phyloP scores from a whole-genome alignment of 371 early-diverging fungal species.

The Mortierella polycephala region DNA sequence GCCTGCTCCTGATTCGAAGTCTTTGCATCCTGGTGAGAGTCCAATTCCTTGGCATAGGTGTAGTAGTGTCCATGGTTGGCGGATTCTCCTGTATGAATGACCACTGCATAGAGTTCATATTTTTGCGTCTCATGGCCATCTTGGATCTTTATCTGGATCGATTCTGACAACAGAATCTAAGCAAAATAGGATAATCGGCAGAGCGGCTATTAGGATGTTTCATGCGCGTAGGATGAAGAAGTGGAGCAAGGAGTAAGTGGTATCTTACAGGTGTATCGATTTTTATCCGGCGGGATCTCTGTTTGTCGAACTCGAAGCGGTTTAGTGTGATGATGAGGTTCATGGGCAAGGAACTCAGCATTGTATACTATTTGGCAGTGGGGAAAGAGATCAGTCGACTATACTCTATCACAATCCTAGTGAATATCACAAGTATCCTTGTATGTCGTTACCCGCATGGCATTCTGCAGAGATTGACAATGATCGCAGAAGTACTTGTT shows the following conservation, averaged over 20 bases:
- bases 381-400: too few species aligned
- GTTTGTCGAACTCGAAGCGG: slow-evolving; percentile 50
- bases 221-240: neutral
- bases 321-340: slow-evolving; percentile 52
- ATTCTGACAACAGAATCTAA: slow-evolving; percentile 20
- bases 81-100: slow-evolving; percentile 52
- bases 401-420: neutral
- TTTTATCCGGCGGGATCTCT: slow-evolving; percentile 41
- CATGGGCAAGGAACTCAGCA: slow-evolving; percentile 27
- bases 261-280: slow-evolving; percentile 42
- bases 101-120: slow-evolving; percentile 48
- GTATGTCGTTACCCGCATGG: slow-evolving; percentile 26
- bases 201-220: neutral
- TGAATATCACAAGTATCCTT: neutral
- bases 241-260: neutral
- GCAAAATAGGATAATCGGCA: neutral
- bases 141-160: slow-evolving; percentile 14
- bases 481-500: slow-evolving; percentile 53
- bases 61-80: slow-evolving; percentile 58
- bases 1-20: too few species aligned
- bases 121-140: slow-evolving; percentile 12
- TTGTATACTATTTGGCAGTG: slow-evolving; percentile 17
- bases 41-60: slow-evolving; percentile 50
- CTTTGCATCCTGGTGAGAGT: neutral
- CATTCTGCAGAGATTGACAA: slow-evolving; percentile 35